Percentiles rank a stretch among this genome's conserved stretches.
Conservation (phyloP, 257 asterid species). For the Rhazya stricta region DNA sequence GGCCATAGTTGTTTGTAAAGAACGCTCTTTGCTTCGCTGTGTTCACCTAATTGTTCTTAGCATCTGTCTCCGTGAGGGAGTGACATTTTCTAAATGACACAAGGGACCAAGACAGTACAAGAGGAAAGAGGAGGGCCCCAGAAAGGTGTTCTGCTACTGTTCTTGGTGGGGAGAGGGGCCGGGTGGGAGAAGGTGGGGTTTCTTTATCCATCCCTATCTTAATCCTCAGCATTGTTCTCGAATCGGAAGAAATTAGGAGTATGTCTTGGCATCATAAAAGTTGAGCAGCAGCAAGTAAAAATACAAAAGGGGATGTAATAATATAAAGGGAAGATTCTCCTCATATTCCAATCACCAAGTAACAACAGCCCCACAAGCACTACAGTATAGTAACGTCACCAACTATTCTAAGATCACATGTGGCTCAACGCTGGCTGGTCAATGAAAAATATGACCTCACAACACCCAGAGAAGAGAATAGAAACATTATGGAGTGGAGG, state of each 20-base stretch:
- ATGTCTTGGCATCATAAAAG: constrained; percentile 4
- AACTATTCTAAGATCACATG: constrained; percentile 16
- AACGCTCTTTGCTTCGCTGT: not conserved
- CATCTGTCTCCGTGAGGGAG: too few species aligned
- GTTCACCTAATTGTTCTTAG: too few species aligned
- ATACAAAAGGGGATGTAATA: not conserved
- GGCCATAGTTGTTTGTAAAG: not conserved
- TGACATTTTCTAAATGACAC: too few species aligned
- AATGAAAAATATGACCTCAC: constrained; percentile 10
- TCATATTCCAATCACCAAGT: constrained; percentile 19
- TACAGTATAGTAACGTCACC: constrained; percentile 6
- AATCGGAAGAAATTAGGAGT: constrained; percentile 5
- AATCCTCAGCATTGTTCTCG: not conserved
- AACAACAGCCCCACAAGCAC: constrained; percentile 21
- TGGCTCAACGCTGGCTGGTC: constrained; percentile 11
- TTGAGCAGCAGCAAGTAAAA: constrained; percentile 1
- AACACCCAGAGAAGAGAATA: constrained; percentile 3
- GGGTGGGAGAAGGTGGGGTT: not conserved
- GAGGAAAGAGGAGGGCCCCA: too few species aligned
- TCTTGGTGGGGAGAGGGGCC: too few species aligned
- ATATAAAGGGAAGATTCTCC: constrained; percentile 21
- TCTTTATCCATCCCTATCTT: not conserved
- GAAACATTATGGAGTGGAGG: not conserved
- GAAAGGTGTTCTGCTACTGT: too few species aligned
- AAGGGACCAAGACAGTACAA: too few species aligned